These are phyloP conservation scores for Euphrasia confusa DNA, from an alignment of 257 asterid species.

Conservation along the genomic window DNA sequence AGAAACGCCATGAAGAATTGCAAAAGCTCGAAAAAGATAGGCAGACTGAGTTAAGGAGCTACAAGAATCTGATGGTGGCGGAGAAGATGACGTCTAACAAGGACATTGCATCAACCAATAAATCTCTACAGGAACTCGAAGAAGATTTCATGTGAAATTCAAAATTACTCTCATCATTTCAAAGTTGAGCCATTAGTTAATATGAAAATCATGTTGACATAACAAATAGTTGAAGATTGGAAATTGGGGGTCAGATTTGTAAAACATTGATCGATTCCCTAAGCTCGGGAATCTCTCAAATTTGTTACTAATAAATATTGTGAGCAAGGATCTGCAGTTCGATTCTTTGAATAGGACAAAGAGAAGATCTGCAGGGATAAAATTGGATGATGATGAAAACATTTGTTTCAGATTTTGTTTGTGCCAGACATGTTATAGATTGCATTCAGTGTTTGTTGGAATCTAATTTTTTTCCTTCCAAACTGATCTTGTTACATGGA, in stretches of 20 bases:
- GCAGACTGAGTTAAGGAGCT: constrained; percentile 73
- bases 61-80: constrained; percentile 83
- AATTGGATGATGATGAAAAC: constrained; percentile 5
- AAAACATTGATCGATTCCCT: not conserved
- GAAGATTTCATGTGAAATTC: constrained; percentile 73
- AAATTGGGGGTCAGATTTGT: not conserved
- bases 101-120: constrained; percentile 64
- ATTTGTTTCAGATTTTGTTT: constrained; percentile 17
- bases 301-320: constrained; percentile 19
- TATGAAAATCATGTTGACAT: not conserved
- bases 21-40: constrained; percentile 73
- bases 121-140: constrained; percentile 77
- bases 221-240: not conserved
- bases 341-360: no score
- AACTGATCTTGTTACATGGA: no score
- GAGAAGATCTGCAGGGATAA: no score
- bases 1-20: constrained; percentile 75
- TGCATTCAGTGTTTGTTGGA: not conserved
- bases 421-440: not conserved
- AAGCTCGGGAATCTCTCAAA: constrained; percentile 8
- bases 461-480: not conserved
- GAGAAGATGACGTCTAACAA: constrained; percentile 88
- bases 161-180: not conserved
- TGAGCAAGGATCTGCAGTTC: constrained; percentile 13
- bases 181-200: constrained; percentile 2